Percentiles rank a stretch among this genome's conserved stretches.
Conservation (phyloP, 257 asterid genomes). For the Solanum infundibuliforme region DNA sequence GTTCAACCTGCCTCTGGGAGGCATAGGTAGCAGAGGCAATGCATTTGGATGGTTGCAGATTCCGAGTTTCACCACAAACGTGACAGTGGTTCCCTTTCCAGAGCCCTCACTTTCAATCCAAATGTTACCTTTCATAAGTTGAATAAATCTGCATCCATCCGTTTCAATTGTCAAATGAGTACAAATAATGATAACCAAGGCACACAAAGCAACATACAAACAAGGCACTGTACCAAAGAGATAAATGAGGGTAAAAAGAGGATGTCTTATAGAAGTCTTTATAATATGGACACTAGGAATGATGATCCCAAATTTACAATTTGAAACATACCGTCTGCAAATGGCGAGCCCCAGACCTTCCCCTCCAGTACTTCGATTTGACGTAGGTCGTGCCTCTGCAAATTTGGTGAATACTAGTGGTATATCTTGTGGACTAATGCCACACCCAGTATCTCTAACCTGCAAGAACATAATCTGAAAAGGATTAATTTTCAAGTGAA, state of each 20-base stretch:
- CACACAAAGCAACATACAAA: background rate
- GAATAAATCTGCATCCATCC: constrained; percentile 32
- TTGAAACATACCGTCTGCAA: constrained; percentile 45
- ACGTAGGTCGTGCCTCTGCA: constrained; percentile 17
- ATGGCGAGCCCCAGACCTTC: constrained; percentile 69
- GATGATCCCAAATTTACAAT: background rate
- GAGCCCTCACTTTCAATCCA: constrained; percentile 60
- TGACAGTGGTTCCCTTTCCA: constrained; percentile 47
- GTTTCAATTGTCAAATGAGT: background rate
- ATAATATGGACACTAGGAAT: background rate
- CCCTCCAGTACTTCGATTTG: constrained; percentile 24
- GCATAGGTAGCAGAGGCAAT: background rate
- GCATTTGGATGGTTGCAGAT: constrained; percentile 18
- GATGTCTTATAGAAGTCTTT: background rate
- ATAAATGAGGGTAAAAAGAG: background rate
- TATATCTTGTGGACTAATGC: constrained; percentile 42
- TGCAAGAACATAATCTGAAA: constrained; percentile 1
- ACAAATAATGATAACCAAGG: background rate
- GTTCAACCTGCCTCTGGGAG: constrained; percentile 7
- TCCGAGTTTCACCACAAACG: constrained; percentile 38
- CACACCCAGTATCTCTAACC: constrained; percentile 66
- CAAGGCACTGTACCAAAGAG: background rate
- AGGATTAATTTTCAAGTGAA: background rate
- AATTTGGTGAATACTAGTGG: constrained; percentile 54
- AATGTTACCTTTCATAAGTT: constrained; percentile 57